Evolutionary conservation across 225 moss, liverwort and hornwort genomes (phyloP).

Genomic region (Physcomitrium patens): DNA sequence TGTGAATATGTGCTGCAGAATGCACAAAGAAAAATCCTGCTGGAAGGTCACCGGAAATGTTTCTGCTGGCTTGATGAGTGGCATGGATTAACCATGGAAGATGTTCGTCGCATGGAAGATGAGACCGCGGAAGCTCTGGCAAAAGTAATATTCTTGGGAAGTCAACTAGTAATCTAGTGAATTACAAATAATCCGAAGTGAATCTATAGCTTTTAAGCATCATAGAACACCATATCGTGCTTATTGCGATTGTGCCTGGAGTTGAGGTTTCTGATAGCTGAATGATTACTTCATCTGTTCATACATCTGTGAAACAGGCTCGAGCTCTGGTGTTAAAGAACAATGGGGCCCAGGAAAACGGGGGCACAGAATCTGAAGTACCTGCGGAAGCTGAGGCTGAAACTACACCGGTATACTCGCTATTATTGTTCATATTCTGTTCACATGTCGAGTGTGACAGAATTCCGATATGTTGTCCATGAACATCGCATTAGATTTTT

Average conservation of each 20-base stretch:
- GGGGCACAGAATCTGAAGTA: slow-evolving; percentile 26
- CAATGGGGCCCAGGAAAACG: slow-evolving; percentile 34
- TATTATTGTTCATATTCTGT: background rate
- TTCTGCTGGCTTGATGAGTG: slow-evolving; percentile 97
- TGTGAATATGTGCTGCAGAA: slow-evolving; percentile 43
- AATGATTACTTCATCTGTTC: slow-evolving; percentile 1
- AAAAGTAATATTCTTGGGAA: slow-evolving; percentile 39
- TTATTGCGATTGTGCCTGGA: slow-evolving; percentile 14
- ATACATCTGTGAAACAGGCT: slow-evolving; percentile 39
- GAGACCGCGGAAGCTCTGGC: slow-evolving; percentile 73
- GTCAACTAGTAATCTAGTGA: background rate
- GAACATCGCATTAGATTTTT: no score
- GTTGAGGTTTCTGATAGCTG: background rate
- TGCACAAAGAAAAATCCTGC: slow-evolving; percentile 79
- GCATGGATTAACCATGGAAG: slow-evolving; percentile 91
- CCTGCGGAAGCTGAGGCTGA: slow-evolving; percentile 26
- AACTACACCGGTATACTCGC: slow-evolving; percentile 22
- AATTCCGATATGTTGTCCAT: no score
- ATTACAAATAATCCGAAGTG: background rate
- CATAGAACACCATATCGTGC: background rate
- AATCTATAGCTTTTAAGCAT: slow-evolving; percentile 9
- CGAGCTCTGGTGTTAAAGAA: slow-evolving; percentile 62
- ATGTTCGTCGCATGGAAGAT: slow-evolving; percentile 83
- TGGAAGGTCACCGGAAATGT: slow-evolving; percentile 93
- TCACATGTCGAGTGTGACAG: no score